Evolutionary conservation across 2,329 filamentous ascomycete species (phyloP).

Genomic region (Lachnellula hyalina): DNA sequence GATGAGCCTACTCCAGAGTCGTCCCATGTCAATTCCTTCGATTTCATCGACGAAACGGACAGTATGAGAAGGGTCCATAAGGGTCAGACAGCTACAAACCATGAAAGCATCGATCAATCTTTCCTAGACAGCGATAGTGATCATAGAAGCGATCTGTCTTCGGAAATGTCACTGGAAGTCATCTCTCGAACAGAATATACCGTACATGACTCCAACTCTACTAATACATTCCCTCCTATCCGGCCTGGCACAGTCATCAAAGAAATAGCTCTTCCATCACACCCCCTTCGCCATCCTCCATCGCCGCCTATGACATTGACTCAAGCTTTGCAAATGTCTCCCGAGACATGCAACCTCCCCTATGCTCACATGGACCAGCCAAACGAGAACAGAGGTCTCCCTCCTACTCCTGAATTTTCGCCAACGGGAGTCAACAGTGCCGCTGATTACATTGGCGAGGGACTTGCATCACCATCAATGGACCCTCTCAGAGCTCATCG

Average conservation of each 20-base stretch:
- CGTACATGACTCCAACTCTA: constrained; percentile 27
- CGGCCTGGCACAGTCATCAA: constrained; percentile 23
- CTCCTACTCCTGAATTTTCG: constrained; percentile 30
- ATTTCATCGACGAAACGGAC: constrained; percentile 49
- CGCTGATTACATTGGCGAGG: constrained; percentile 12
- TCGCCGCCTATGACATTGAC: constrained; percentile 45
- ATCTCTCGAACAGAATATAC: constrained; percentile 31
- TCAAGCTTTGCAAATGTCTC: constrained; percentile 42
- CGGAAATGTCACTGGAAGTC: constrained; percentile 53
- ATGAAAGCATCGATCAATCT: constrained; percentile 31
- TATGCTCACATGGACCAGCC: constrained; percentile 32
- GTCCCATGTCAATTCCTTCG: constrained; percentile 43
- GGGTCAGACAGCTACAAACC: constrained; percentile 15
- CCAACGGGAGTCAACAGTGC: constrained; percentile 18
- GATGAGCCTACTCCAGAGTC: constrained; percentile 23
- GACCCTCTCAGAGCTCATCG: constrained; percentile 23
- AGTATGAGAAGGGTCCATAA: constrained; percentile 36
- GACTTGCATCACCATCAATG: constrained; percentile 16
- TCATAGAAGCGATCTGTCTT: constrained; percentile 51
- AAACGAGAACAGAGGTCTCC: constrained; percentile 14
- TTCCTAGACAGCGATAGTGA: constrained; percentile 33
- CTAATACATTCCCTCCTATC: constrained; percentile 32
- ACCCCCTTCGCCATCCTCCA: constrained; percentile 30
- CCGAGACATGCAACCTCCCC: constrained; percentile 33
- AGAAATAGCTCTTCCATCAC: constrained; percentile 24